Evolutionary conservation across 805 yeast species (phyloP), one percentile per base, ranked within the genome.

Genomic region (Candida morakotiae): DNA sequence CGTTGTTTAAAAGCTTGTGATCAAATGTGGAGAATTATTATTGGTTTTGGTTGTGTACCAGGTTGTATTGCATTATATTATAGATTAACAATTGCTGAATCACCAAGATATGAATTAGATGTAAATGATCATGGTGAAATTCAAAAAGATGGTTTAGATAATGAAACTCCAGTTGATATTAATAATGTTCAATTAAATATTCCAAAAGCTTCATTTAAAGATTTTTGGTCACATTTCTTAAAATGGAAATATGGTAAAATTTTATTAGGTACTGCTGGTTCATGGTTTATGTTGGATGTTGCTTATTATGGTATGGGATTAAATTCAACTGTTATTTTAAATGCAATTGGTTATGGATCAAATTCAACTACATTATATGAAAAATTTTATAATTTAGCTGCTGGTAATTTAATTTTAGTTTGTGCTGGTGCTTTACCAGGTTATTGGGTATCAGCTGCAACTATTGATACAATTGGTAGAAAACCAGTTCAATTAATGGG

Each of bases 381-480:
- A 39, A 72, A 78, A 31, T 67, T 88, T 46, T 81, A 80, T 71
- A 77, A 87, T 62, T 62, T 83, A 43, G 85, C 91, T 59, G 95
- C 88, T 41, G 96, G 96, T 79, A 87, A 87, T 67, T 75, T 87
- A 72, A 87, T 87, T 67, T 75, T 87, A 60, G 79, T 87, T 46
- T 86, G 95, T 75, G 97, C 97, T 40, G 96, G 97, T 73, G 76
- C 93, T 31, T 77, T 87, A 64, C 96, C 96, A 52, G 96, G 96
- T 57, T 87, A 87, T 68, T 87, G 96, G 96, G 68, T 73, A 43
- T 60, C 91, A 22, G 87, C 82, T 51, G 87, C 87, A 36, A 81
- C 91, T 32, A 59, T 87, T 43, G 96, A 87, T 64, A 71, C 67
- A 26, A 51, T 87, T 49, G 96, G 96, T 53, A 81, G 96, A 74